Evolutionary conservation across 2,329 filamentous ascomycete species (phyloP).

Genomic region (Madurella mycetomatis): DNA sequence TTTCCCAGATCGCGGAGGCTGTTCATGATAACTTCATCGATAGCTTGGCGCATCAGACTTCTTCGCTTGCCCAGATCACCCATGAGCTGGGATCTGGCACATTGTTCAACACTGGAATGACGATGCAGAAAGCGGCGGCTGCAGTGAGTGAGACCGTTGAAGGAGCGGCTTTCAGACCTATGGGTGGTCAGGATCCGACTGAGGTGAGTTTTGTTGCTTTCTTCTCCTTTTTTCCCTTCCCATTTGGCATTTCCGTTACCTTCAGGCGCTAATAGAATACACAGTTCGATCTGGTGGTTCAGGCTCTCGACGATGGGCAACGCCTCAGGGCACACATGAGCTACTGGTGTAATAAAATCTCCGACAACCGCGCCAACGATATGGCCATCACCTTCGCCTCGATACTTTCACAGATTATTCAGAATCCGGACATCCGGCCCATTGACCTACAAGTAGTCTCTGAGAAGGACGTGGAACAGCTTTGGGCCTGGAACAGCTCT

Average conservation of each 20-base stretch:
- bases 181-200: constrained; percentile 13
- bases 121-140: constrained; percentile 3
- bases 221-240: too few species aligned
- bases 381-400: constrained; percentile 6
- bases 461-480: constrained; percentile 6
- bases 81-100: constrained; percentile 11
- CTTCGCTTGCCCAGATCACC: constrained; percentile 12
- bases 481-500: constrained; percentile 9
- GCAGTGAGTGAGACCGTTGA: neutral
- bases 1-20: constrained; percentile 5
- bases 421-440: constrained; percentile 1
- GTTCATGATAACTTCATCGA: constrained; percentile 14
- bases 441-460: constrained; percentile 3
- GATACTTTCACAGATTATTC: constrained; percentile 5
- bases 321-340: constrained; percentile 1
- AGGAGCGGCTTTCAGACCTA: neutral
- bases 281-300: constrained; percentile 12
- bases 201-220: constrained; percentile 3
- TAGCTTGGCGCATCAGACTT: constrained; percentile 11
- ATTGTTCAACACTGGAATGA: constrained; percentile 18
- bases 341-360: constrained; percentile 12
- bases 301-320: constrained; percentile 6
- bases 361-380: constrained; percentile 2
- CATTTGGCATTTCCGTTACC: too few species aligned
- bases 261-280: neutral